Conservation (phyloP, 2,329 filamentous ascomycete genomes). For the Biscogniauxia sp. region DNA sequence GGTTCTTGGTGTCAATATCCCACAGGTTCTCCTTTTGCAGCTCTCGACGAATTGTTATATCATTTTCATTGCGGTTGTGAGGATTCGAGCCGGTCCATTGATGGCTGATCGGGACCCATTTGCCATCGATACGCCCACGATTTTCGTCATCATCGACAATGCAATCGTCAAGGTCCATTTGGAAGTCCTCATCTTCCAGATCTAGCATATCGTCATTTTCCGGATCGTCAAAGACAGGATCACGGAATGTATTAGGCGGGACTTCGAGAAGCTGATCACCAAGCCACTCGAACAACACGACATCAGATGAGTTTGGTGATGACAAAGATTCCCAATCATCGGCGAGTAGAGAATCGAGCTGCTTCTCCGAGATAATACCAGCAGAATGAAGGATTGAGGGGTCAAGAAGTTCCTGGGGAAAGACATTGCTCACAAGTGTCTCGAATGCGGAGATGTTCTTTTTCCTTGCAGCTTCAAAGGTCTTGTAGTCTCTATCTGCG, state of each 20-base stretch:
- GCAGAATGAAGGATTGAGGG: conserved; percentile 52
- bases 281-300: conserved; percentile 55
- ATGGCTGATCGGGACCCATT: conserved; percentile 41
- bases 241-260: conserved; percentile 14
- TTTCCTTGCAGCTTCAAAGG: conserved; percentile 28
- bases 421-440: conserved; percentile 39
- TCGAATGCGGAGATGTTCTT: conserved; percentile 37
- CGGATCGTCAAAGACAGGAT: conserved; percentile 26
- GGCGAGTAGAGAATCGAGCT: conserved; percentile 60
- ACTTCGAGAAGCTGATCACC: conserved; percentile 45
- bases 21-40: conserved; percentile 54
- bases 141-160: conserved; percentile 36
- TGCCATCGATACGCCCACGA: conserved; percentile 43
- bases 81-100: conserved; percentile 37
- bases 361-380: conserved; percentile 59
- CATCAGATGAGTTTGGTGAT: conserved; percentile 19
- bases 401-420: conserved; percentile 46
- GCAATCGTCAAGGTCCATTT: conserved; percentile 38
- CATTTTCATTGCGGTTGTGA: conserved; percentile 16
- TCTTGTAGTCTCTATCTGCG: conserved; percentile 23
- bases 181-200: conserved; percentile 51
- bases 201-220: conserved; percentile 54
- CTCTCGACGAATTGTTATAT: conserved; percentile 34
- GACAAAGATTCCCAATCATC: conserved; percentile 33
- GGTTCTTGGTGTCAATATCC: conserved; percentile 50